These are phyloP conservation scores for Dorcoceras hygrometricum DNA, from an alignment of 257 asterid species.

Conservation along the genomic window DNA sequence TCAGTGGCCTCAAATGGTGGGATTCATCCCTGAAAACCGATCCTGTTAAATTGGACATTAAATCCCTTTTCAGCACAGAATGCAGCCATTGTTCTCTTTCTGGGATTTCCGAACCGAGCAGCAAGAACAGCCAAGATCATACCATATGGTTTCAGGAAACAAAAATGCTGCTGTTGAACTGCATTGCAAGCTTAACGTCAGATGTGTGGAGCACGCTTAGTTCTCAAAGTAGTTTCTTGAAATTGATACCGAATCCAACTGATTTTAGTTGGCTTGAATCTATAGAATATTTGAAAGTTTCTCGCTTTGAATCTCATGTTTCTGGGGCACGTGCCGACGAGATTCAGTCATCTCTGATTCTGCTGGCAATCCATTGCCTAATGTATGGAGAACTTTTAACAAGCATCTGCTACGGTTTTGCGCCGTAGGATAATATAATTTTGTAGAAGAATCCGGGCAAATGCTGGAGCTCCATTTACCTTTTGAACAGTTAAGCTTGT, in stretches of 20 bases:
- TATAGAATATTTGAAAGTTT: background rate
- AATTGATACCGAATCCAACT: slow-evolving; percentile 38
- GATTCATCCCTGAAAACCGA: slow-evolving; percentile 10
- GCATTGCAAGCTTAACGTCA: slow-evolving; percentile 34
- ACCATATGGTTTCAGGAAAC: slow-evolving; percentile 30
- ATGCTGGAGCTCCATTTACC: too few relatives aligned
- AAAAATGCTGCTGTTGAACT: slow-evolving; percentile 27
- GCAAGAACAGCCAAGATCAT: background rate
- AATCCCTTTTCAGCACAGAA: slow-evolving; percentile 15
- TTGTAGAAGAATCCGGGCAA: too few relatives aligned
- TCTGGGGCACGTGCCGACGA: slow-evolving; percentile 9
- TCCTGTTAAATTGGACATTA: slow-evolving; percentile 11
- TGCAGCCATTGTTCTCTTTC: slow-evolving; percentile 28
- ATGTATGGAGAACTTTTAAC: slow-evolving; percentile 50
- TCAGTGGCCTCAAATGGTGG: slow-evolving; percentile 35
- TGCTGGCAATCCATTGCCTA: slow-evolving; percentile 50
- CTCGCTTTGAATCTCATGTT: slow-evolving; percentile 4
- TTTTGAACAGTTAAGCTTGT: too few relatives aligned
- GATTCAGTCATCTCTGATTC: slow-evolving; percentile 29
- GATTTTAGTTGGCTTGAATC: slow-evolving; percentile 38
- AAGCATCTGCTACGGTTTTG: slow-evolving; percentile 39
- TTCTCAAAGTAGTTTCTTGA: slow-evolving; percentile 37
- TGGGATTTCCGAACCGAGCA: slow-evolving; percentile 6
- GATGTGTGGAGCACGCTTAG: slow-evolving; percentile 51
- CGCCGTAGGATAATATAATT: too few relatives aligned